phyloP scores from a whole-genome alignment of 495 filamentous ascomycete species.

The Stereocaulon alpinum region DNA sequence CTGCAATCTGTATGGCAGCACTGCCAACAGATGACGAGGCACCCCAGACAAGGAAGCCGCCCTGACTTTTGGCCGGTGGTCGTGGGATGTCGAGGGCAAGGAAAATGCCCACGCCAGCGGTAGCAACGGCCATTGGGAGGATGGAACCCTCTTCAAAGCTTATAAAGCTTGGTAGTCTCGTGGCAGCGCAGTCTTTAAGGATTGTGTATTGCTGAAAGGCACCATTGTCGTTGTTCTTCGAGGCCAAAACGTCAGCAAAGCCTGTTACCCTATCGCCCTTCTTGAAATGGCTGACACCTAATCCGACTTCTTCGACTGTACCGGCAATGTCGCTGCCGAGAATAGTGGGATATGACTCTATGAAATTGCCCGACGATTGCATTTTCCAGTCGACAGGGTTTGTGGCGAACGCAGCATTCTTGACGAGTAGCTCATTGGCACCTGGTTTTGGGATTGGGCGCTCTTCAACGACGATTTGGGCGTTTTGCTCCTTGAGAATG shows the following conservation, averaged over 20 bases:
- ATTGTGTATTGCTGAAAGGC: constrained; percentile 29
- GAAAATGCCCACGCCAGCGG: constrained; percentile 20
- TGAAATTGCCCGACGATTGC: constrained; percentile 14
- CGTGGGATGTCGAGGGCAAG: constrained; percentile 16
- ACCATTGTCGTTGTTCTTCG: constrained; percentile 21
- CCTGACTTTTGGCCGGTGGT: constrained; percentile 18
- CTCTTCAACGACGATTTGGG: constrained; percentile 16
- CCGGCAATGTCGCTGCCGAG: constrained; percentile 37
- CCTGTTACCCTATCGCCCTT: constrained; percentile 36
- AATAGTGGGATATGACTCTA: constrained; percentile 30
- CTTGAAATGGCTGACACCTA: constrained; percentile 32
- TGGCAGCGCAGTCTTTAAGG: constrained; percentile 22
- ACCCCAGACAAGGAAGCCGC: constrained; percentile 31
- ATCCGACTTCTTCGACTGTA: constrained; percentile 33
- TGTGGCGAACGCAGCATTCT: constrained; percentile 29
- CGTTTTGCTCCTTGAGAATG: constrained; percentile 13
- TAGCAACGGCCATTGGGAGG: constrained; percentile 30
- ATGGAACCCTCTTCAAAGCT: constrained; percentile 35
- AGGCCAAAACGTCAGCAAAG: constrained; percentile 16
- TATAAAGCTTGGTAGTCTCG: constrained; percentile 32
- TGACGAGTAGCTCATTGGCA: constrained; percentile 29
- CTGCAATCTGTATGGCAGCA: constrained; percentile 30
- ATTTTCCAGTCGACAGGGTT: constrained; percentile 33
- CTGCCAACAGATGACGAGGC: constrained; percentile 30
- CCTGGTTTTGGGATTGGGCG: constrained; percentile 26